Percentiles rank a stretch among this genome's conserved stretches.
Conservation (phyloP, 768 basidiomycete species). For the Daedalea quercina region DNA sequence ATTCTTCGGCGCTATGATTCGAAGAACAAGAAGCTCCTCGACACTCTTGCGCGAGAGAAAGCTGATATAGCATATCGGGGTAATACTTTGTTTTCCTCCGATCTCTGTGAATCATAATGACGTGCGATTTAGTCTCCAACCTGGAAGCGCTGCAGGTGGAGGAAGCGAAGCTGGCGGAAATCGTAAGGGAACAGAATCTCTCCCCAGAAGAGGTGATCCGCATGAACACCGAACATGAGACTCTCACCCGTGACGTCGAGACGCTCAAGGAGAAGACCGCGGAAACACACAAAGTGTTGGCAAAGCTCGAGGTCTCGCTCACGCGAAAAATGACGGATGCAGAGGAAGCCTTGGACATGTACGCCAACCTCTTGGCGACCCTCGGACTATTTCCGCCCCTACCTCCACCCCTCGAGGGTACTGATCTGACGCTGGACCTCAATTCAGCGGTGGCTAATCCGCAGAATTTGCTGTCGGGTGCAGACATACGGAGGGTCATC, state of each 20-base stretch:
- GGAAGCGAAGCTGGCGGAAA: constrained; percentile 50
- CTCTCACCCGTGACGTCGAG: constrained; percentile 62
- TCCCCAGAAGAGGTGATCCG: constrained; percentile 84
- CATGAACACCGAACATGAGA: constrained; percentile 89
- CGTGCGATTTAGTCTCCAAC: constrained; percentile 39
- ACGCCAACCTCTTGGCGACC: constrained; percentile 65
- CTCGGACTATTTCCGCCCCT: constrained; percentile 76
- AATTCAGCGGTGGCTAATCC: constrained; percentile 72
- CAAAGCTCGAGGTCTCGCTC: constrained; percentile 79
- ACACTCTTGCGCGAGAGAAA: constrained; percentile 62
- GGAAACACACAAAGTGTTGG: constrained; percentile 64
- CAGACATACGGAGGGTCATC: constrained; percentile 64
- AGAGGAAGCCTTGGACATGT: constrained; percentile 77
- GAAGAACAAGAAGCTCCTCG: constrained; percentile 59
- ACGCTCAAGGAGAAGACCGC: constrained; percentile 72
- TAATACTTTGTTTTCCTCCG: constrained; percentile 22
- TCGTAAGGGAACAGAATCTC: constrained; percentile 84
- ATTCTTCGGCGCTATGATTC: constrained; percentile 66
- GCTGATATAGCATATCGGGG: constrained; percentile 53
- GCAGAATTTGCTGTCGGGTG: constrained; percentile 58
- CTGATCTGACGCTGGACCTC: constrained; percentile 76
- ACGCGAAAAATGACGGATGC: constrained; percentile 74
- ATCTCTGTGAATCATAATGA: neutral
- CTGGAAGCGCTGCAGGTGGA: constrained; percentile 61
- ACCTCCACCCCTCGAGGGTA: constrained; percentile 58